These are phyloP conservation scores for Dalechampia spathulata DNA, from an alignment of 441 rosid species.

Conservation along the genomic window DNA sequence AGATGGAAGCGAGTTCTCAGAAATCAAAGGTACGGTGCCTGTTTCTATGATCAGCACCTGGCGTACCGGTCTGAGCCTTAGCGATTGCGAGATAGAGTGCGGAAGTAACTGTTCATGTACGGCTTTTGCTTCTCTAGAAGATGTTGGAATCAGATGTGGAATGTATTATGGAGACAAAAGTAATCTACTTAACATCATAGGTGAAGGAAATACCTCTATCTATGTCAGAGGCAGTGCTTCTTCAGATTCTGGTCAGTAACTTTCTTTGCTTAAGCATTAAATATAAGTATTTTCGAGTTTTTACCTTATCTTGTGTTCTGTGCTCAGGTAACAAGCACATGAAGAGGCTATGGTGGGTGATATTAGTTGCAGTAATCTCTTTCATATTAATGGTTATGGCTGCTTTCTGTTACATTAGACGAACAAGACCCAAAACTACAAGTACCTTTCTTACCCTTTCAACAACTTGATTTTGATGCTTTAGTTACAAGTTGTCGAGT, in stretches of 20 bases:
- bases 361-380: neutral
- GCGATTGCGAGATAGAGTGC: constrained; percentile 7
- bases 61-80: neutral
- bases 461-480: neutral
- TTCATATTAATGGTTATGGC: neutral
- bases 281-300: too few relatives aligned
- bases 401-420: neutral
- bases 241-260: neutral
- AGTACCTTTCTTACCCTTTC: neutral
- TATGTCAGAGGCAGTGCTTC: neutral
- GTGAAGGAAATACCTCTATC: constrained; percentile 1
- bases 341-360: neutral
- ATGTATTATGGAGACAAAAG: neutral
- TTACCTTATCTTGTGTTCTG: neutral
- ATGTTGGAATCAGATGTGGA: neutral
- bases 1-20: neutral
- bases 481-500: neutral
- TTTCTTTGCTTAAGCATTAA: too few relatives aligned
- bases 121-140: constrained; percentile 1
- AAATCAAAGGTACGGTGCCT: neutral
- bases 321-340: neutral
- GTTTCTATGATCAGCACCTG: neutral
- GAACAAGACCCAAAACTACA: neutral
- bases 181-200: neutral
- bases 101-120: neutral